phyloP scores from a whole-genome alignment of 495 filamentous ascomycete species.

The Aspergillus hancockii region DNA sequence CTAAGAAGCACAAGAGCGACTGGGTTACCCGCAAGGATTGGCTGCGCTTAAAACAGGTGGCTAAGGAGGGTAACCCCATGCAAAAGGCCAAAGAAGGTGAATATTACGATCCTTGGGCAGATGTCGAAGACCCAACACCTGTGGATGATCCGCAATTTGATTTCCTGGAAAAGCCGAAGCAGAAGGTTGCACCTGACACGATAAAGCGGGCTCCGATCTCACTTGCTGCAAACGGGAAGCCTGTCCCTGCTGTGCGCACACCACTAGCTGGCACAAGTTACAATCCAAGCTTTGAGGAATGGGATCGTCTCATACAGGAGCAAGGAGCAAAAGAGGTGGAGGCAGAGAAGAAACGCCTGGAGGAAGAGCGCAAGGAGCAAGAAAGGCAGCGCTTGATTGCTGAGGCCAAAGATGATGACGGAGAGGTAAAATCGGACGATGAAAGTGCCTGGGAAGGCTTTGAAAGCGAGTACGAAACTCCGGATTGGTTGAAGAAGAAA shows the following conservation, averaged over 20 bases:
- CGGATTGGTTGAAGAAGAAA: constrained; percentile 66
- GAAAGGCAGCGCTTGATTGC: constrained; percentile 51
- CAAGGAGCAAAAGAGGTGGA: constrained; percentile 78
- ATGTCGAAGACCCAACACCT: constrained; percentile 39
- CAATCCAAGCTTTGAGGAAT: constrained; percentile 85
- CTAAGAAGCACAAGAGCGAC: constrained; percentile 70
- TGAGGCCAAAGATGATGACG: constrained; percentile 66
- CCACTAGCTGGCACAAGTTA: constrained; percentile 85
- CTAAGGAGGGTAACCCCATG: constrained; percentile 67
- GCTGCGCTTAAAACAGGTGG: constrained; percentile 70
- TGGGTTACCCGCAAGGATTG: constrained; percentile 83
- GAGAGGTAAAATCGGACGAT: constrained; percentile 72
- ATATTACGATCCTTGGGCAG: constrained; percentile 77
- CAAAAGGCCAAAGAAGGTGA: constrained; percentile 53
- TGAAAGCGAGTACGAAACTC: constrained; percentile 66
- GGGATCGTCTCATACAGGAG: constrained; percentile 68
- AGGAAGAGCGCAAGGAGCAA: constrained; percentile 63
- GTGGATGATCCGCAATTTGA: constrained; percentile 54
- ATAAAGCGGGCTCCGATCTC: constrained; percentile 76
- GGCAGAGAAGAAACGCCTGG: constrained; percentile 74
- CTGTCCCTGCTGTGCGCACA: constrained; percentile 72
- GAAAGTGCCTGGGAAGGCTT: constrained; percentile 89
- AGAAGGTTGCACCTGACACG: constrained; percentile 72
- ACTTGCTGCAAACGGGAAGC: constrained; percentile 73
- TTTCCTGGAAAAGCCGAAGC: constrained; percentile 63